These are phyloP conservation scores for Chiua sp. DNA, from an alignment of 1,284 basidiomycete species.

Conservation along the genomic window DNA sequence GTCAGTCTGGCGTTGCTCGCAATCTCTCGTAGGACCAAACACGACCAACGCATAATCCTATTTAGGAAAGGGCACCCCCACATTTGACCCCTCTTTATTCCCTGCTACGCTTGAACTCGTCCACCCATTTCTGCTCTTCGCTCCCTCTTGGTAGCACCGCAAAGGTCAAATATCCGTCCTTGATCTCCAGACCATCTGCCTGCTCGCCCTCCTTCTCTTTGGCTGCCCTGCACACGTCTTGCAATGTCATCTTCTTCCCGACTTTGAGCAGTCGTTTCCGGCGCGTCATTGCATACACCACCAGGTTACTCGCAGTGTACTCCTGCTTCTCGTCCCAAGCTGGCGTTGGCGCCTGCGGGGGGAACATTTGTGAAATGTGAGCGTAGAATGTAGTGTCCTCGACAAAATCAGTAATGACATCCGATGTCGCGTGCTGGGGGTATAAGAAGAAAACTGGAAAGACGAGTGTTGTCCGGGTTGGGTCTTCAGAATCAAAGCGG, in stretches of 20 bases:
- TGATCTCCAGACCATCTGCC: slow-evolving; percentile 84
- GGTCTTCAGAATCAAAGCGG: slow-evolving; percentile 66
- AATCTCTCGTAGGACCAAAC: slow-evolving; percentile 32
- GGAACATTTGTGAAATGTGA: slow-evolving; percentile 87
- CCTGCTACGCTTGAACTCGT: slow-evolving; percentile 80
- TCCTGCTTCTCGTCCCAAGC: slow-evolving; percentile 83
- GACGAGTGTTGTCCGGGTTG: slow-evolving; percentile 64
- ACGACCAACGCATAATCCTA: slow-evolving; percentile 31
- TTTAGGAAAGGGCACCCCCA: slow-evolving; percentile 18
- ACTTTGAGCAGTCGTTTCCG: slow-evolving; percentile 84
- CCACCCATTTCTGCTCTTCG: slow-evolving; percentile 88
- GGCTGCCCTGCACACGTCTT: slow-evolving; percentile 74
- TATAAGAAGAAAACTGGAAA: slow-evolving; percentile 94
- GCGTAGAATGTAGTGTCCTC: slow-evolving; percentile 85
- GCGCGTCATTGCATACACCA: slow-evolving; percentile 85
- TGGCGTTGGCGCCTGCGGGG: slow-evolving; percentile 62
- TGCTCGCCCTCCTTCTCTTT: slow-evolving; percentile 63
- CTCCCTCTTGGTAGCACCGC: slow-evolving; percentile 85
- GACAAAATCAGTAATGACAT: slow-evolving; percentile 87
- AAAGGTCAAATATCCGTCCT: slow-evolving; percentile 87
- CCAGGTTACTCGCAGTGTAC: slow-evolving; percentile 71
- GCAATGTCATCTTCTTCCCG: slow-evolving; percentile 86
- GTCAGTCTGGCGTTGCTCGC: slow-evolving; percentile 12
- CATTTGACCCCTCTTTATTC: slow-evolving; percentile 26
- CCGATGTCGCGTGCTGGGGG: slow-evolving; percentile 87